Conservation (phyloP, 345 rosid species). For the Lenwebbia sp. region DNA sequence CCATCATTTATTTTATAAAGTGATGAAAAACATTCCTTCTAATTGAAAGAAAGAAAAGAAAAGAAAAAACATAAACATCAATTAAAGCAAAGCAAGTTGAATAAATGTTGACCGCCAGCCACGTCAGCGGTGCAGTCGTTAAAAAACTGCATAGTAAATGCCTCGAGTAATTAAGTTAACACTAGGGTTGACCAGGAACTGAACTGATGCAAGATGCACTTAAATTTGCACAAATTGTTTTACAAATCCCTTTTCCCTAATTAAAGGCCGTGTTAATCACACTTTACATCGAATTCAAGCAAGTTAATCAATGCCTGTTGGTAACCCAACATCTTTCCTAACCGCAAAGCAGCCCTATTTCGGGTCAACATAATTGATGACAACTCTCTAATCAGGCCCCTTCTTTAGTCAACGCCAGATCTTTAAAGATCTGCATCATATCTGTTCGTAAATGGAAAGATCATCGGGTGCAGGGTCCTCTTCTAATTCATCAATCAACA, state of each 20-base stretch:
- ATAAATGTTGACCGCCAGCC: neutral
- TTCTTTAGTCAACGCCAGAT: too few relatives aligned
- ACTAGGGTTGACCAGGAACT: neutral
- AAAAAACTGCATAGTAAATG: neutral
- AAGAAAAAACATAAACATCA: too few relatives aligned
- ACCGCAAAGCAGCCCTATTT: neutral
- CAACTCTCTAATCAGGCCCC: neutral
- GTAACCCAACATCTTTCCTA: neutral
- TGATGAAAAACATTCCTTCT: neutral
- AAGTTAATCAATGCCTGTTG: neutral
- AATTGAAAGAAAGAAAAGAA: neutral
- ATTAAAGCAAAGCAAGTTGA: neutral
- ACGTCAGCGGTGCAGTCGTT: neutral
- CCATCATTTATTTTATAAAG: neutral
- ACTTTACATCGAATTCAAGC: neutral
- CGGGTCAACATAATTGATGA: neutral
- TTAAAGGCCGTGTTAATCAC: neutral
- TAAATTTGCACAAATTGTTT: neutral
- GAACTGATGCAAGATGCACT: neutral
- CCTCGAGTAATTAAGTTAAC: neutral
- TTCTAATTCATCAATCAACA: neutral
- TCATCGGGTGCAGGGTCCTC: neutral
- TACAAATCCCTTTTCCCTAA: neutral
- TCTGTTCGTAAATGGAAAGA: neutral
- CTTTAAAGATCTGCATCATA: neutral